These are phyloP conservation scores for Pinus tabuliformis DNA, from an alignment of 75 land plant genomes.

Conservation along the genomic window DNA sequence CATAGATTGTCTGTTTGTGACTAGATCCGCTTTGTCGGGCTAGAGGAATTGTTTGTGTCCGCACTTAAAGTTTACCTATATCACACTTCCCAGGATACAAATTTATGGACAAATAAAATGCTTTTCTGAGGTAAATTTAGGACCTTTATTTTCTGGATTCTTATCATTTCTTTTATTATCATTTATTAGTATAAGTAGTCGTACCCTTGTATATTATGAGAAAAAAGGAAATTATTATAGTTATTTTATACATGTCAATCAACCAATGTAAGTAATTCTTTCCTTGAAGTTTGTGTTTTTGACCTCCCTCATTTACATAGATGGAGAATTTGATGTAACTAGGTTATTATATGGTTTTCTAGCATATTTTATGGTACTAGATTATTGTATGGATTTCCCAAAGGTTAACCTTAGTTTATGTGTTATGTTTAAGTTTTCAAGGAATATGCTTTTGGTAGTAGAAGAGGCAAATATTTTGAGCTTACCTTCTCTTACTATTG, in stretches of 20 bases:
- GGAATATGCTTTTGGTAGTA: neutral
- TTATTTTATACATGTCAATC: neutral
- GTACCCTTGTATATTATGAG: neutral
- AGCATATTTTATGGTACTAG: neutral
- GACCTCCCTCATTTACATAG: neutral
- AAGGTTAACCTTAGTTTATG: neutral
- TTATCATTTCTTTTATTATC: too few species aligned
- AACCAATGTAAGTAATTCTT: too few species aligned
- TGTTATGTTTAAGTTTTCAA: neutral
- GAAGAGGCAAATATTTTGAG: neutral
- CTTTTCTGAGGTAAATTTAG: constrained; percentile 63
- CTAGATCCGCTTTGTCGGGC: too few species aligned
- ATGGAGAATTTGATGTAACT: neutral
- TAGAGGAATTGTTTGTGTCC: too few species aligned
- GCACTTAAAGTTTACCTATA: too few species aligned
- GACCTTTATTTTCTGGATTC: too few species aligned
- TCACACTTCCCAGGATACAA: constrained; percentile 76
- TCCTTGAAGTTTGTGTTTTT: neutral
- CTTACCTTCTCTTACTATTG: too few species aligned
- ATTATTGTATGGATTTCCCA: neutral
- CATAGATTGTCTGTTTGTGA: too few species aligned
- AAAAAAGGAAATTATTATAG: neutral
- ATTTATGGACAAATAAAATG: constrained; percentile 66
- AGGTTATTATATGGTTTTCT: neutral
- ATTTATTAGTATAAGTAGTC: too few species aligned